Evolutionary conservation across 1,139 yeast species (phyloP), one percentile per base, ranked within the genome.

Genomic region (Diutina scorzettiae): DNA sequence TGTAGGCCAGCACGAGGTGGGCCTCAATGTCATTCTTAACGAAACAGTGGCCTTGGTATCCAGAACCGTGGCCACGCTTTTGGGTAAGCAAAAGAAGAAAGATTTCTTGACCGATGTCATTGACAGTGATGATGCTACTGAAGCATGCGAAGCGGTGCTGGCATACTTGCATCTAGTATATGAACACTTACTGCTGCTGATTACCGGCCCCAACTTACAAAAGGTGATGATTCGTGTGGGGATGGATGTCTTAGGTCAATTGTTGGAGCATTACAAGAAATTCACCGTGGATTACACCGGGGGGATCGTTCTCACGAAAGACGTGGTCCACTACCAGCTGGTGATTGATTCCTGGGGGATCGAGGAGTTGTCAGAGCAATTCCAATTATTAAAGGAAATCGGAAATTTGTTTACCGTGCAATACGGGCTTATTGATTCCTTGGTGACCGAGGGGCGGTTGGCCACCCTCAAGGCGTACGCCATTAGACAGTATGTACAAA

Each of bases 351-450:
- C 64, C 40, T 85, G 95, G 91, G 69, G 66, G 5, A 66, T 83
- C 24, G 68, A 71, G 2, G 79, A 74, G 43, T 63, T 87, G 32
- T 68, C 80, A n/a, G 83, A 78, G 34, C 73, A 75, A 43, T 86
- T 83, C 62, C 77, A 76, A 42, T 67, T 86, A 9, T 63, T 89
- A 48, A 78, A 86, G 54, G 95, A 87, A 50, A 76, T 89, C 47
- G 89, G 93, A 31, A 86, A 85, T 53, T 64, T 89, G 49, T 89
- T 81, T 56, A 82, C 95, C 0, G 95, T 85, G 12, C 87, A 81
- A 54, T 64, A 71, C 8, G 64, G 64, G 43, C 73, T 85, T 51
- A 66, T 89, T 46, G 79, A 78, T 48, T 83, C 95, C 1, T 70
- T 89, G 54, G 77, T 89, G 2, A 76, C 82, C 37, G 96, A 87